Percentiles rank a stretch among this genome's conserved stretches.
phyloP scores from a whole-genome alignment of 1,139 yeast species.

The Wickerhamiella infanticola region DNA sequence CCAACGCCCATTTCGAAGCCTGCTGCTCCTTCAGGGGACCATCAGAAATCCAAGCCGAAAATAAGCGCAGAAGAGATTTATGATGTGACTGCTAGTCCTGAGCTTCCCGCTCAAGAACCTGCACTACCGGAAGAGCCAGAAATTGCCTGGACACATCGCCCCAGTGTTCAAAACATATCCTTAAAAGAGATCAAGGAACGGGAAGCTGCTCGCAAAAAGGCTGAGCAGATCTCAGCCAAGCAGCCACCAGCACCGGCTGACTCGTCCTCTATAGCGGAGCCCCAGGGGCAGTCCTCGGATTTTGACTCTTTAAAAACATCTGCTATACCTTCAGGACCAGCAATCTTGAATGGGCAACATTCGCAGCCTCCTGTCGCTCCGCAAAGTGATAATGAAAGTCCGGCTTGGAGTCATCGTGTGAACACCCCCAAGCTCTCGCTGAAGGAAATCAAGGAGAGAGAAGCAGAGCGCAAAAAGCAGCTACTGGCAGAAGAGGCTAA shows the following conservation, averaged over 20 bases:
- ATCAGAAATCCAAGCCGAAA: neutral
- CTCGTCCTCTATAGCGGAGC: conserved; percentile 5
- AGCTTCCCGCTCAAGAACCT: neutral
- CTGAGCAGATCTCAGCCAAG: conserved; percentile 20
- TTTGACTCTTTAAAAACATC: conserved; percentile 10
- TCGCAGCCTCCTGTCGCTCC: conserved; percentile 3
- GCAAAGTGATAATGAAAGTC: conserved; percentile 13
- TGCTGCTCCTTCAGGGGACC: neutral
- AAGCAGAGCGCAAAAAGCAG: conserved; percentile 27
- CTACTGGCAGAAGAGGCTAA: conserved; percentile 21
- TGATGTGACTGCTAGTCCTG: neutral
- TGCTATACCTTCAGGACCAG: conserved; percentile 12
- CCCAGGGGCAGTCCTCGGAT: too few species aligned
- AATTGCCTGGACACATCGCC: conserved; percentile 30
- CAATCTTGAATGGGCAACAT: neutral
- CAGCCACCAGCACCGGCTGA: conserved; percentile 4
- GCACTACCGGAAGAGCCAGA: neutral
- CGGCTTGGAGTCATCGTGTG: conserved; percentile 33
- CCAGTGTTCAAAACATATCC: conserved; percentile 30
- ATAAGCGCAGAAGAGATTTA: neutral
- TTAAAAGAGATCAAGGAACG: conserved; percentile 47
- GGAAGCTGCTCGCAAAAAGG: conserved; percentile 34
- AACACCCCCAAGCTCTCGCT: conserved; percentile 34
- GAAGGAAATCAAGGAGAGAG: conserved; percentile 60
- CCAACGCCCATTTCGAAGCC: neutral